Conservation (phyloP, 768 basidiomycete species). For the Auricularia auricula-judae region DNA sequence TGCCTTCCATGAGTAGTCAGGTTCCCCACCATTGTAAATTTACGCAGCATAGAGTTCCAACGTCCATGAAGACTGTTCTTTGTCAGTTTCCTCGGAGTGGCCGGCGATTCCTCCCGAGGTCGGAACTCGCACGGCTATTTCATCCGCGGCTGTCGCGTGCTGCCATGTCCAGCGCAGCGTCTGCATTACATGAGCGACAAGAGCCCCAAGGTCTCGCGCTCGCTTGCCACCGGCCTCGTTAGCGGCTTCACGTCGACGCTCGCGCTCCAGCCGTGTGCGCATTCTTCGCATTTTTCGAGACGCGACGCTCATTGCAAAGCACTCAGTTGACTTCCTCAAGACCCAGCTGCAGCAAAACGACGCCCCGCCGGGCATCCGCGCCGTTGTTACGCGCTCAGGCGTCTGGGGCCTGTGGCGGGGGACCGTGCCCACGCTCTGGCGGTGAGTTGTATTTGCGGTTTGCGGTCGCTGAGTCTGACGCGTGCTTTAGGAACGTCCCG, state of each 20-base stretch:
- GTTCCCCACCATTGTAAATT: too few species aligned
- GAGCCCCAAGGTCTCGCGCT: neutral
- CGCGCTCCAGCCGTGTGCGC: conserved; percentile 17
- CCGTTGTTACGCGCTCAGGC: conserved; percentile 56
- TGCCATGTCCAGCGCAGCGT: neutral
- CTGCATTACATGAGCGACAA: neutral
- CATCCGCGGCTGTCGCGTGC: too few species aligned
- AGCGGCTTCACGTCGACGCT: conserved; percentile 19
- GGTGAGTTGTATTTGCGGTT: conserved; percentile 26
- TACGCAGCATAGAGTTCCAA: too few species aligned
- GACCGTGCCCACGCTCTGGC: conserved; percentile 64
- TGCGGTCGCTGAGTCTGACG: conserved; percentile 11
- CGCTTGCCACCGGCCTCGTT: conserved; percentile 1
- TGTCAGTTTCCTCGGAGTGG: too few species aligned
- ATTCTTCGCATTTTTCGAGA: too few species aligned
- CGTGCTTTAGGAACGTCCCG: conserved; percentile 63
- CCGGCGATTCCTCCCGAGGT: too few species aligned
- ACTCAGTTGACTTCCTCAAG: conserved; percentile 76
- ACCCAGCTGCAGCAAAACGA: conserved; percentile 85
- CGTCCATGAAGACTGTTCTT: too few species aligned
- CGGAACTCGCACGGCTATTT: too few species aligned
- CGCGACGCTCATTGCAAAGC: neutral
- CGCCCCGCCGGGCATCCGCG: conserved; percentile 35
- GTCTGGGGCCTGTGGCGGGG: conserved; percentile 77
- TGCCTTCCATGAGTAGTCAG: conserved; percentile 37